A percentile compares a stretch with the other conserved stretches of the same genome.
Evolutionary conservation across 208 protist species (phyloP).

Genomic region (Leishmania guyanensis): DNA sequence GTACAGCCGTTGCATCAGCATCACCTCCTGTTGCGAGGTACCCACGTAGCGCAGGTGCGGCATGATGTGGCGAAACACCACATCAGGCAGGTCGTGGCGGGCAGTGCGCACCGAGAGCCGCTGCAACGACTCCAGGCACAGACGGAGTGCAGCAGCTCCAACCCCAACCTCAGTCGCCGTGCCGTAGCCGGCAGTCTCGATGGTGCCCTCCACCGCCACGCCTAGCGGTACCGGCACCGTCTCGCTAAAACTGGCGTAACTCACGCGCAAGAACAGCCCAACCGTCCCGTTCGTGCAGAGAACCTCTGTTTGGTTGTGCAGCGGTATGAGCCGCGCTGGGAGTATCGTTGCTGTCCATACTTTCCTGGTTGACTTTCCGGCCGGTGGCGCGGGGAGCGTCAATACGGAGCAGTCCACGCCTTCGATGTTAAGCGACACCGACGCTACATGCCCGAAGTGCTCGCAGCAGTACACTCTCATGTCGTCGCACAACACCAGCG

Average conservation of each 20-base stretch:
- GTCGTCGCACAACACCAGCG: constrained; percentile 22
- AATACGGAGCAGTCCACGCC: background rate
- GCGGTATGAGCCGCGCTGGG: constrained; percentile 4
- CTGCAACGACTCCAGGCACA: constrained; percentile 35
- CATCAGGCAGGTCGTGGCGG: constrained; percentile 27
- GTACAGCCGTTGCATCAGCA: constrained; percentile 68
- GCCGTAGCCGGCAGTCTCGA: background rate
- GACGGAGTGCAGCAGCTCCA: constrained; percentile 20
- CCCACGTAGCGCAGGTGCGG: constrained; percentile 50
- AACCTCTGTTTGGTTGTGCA: constrained; percentile 14
- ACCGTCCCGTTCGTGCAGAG: constrained; percentile 24
- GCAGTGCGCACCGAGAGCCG: constrained; percentile 19
- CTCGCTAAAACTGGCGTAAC: background rate
- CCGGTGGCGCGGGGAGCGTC: background rate
- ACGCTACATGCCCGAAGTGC: constrained; percentile 14
- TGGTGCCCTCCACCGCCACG: background rate
- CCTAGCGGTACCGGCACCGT: background rate
- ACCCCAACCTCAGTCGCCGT: background rate
- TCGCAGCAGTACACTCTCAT: constrained; percentile 33
- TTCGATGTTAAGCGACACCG: constrained; percentile 17
- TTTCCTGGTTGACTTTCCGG: background rate
- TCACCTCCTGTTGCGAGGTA: constrained; percentile 60
- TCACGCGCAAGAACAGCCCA: constrained; percentile 29
- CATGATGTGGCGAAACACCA: constrained; percentile 54
- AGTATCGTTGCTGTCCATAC: background rate